Conservation (phyloP, 306 rosid species). For the Dicorynia guianensis region DNA sequence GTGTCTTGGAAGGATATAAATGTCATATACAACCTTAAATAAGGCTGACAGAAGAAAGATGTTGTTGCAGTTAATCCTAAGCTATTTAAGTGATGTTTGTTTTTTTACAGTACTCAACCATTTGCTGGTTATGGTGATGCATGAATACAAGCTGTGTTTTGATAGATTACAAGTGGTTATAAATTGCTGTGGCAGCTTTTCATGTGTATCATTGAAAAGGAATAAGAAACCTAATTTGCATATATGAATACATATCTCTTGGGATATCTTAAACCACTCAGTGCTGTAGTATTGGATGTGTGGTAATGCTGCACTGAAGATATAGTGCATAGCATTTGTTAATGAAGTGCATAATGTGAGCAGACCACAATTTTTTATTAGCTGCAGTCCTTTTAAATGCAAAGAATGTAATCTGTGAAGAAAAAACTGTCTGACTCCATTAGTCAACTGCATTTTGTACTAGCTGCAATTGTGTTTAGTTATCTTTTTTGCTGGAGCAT, state of each 20-base stretch:
- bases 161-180: neutral
- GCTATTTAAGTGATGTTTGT: neutral
- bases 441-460: no score
- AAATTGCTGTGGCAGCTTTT: neutral
- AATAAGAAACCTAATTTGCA: neutral
- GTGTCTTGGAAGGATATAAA: no score
- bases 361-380: constrained; percentile 9
- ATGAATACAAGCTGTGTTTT: neutral
- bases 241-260: neutral
- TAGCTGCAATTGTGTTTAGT: no score
- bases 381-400: constrained; percentile 6
- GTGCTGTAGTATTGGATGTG: neutral
- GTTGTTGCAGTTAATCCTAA: neutral
- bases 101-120: neutral
- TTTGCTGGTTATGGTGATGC: neutral
- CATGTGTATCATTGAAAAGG: neutral
- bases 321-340: neutral
- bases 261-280: neutral
- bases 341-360: neutral
- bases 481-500: constrained; percentile 9
- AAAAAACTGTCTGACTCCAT: no score
- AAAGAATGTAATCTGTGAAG: neutral
- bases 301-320: constrained; percentile 10
- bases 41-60: no score
- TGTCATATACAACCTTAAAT: no score